A percentile compares a stretch with the other conserved stretches of the same genome.
Evolutionary conservation across 2,329 filamentous ascomycete genomes (phyloP).

Genomic region (Xylaria sp.): DNA sequence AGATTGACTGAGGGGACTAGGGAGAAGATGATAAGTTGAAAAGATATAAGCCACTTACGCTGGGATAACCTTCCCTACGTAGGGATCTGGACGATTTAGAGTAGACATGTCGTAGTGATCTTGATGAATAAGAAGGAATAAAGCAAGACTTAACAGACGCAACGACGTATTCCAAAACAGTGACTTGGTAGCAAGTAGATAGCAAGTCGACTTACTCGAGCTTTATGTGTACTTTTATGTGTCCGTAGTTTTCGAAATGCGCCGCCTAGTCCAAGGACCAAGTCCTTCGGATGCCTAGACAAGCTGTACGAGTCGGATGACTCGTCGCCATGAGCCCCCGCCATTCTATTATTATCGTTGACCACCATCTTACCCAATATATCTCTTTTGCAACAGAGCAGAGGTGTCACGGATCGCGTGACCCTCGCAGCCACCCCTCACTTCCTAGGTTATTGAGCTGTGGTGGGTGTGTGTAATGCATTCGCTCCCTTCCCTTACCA

Average conservation of each 20-base stretch:
- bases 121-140: background rate
- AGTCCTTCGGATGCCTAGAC: constrained; percentile 8
- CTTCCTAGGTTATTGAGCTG: background rate
- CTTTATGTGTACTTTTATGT: constrained; percentile 6
- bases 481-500: background rate
- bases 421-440: background rate
- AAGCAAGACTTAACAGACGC: background rate
- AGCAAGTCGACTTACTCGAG: background rate
- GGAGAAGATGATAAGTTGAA: background rate
- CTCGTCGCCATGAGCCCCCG: background rate
- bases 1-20: background rate
- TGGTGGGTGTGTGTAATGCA: background rate
- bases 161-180: background rate
- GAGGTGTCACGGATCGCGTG: constrained; percentile 6
- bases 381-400: background rate
- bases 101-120: constrained; percentile 25
- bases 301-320: constrained; percentile 8
- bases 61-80: constrained; percentile 35
- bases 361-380: constrained; percentile 10
- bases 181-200: background rate
- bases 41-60: constrained; percentile 35
- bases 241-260: background rate
- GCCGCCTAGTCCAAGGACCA: background rate
- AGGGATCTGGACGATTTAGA: constrained; percentile 30
- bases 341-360: constrained; percentile 25